These are phyloP conservation scores for Corymbia maculata DNA, from an alignment of 345 rosid species.

Conservation along the genomic window DNA sequence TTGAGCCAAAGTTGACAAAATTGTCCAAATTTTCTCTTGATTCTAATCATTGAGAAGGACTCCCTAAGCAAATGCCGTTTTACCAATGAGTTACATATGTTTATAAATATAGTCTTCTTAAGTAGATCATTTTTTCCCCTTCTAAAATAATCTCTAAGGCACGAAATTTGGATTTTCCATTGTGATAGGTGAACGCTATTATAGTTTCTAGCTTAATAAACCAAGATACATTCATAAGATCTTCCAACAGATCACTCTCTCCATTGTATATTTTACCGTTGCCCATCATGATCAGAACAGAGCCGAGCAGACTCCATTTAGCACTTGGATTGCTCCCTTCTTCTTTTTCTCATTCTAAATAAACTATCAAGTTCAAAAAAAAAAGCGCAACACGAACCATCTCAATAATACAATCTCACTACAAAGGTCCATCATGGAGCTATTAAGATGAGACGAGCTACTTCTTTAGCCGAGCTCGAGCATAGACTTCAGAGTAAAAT, in stretches of 20 bases:
- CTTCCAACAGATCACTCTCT: not conserved
- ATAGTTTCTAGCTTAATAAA: not conserved
- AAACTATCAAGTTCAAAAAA: not conserved
- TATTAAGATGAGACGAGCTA: not conserved
- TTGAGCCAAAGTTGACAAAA: not conserved
- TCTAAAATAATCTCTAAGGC: not conserved
- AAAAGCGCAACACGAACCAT: rapidly evolving
- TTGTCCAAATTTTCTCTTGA: not conserved
- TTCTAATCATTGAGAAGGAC: not conserved
- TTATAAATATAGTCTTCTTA: not conserved
- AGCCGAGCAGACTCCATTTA: not conserved
- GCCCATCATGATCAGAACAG: not conserved
- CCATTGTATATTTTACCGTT: rapidly evolving
- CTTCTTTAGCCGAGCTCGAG: rapidly evolving
- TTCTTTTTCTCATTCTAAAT: not conserved
- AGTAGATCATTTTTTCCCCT: not conserved
- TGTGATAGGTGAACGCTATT: not conserved
- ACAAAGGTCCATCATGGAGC: not conserved
- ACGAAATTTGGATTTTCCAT: not conserved
- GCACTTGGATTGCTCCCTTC: not conserved
- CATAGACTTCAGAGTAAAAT: rapidly evolving
- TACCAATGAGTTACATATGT: not conserved
- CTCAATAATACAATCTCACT: not conserved
- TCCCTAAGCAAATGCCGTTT: not conserved
- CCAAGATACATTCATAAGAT: not conserved